Evolutionary conservation across 2,329 filamentous ascomycete species (phyloP).

Genomic region (Sodiomyces alkalinus): DNA sequence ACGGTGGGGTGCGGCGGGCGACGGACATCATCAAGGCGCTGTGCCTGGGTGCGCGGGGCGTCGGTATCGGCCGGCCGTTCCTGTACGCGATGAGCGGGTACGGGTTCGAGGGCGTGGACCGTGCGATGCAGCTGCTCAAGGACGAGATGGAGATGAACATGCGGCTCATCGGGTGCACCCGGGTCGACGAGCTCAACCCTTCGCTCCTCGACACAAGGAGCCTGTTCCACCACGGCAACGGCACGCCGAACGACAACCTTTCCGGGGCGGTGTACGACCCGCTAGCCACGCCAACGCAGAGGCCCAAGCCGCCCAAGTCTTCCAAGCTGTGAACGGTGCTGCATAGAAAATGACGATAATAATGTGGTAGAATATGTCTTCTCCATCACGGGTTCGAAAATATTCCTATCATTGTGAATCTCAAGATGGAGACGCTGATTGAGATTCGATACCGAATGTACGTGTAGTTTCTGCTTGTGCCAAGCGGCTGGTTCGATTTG

Average conservation of each 20-base stretch:
- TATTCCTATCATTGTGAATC: too few relatives aligned
- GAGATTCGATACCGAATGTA: too few relatives aligned
- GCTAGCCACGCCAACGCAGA: slow-evolving; percentile 34
- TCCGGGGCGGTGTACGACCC: slow-evolving; percentile 36
- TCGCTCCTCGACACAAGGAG: slow-evolving; percentile 66
- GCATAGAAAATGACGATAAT: too few relatives aligned
- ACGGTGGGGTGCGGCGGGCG: slow-evolving; percentile 77
- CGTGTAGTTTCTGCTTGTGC: too few relatives aligned
- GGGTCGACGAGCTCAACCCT: slow-evolving; percentile 63
- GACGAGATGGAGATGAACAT: slow-evolving; percentile 99
- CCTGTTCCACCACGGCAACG: slow-evolving; percentile 37
- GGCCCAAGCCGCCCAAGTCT: slow-evolving; percentile 19
- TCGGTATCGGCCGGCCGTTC: slow-evolving; percentile 90
- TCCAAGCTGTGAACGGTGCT: slow-evolving; percentile 42
- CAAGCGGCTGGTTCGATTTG: too few relatives aligned
- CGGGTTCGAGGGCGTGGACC: slow-evolving; percentile 71
- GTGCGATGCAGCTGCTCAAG: slow-evolving; percentile 82
- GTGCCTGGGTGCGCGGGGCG: slow-evolving; percentile 79
- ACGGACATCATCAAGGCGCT: slow-evolving; percentile 94
- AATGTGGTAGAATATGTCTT: too few relatives aligned
- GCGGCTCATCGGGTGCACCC: slow-evolving; percentile 72
- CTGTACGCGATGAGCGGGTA: slow-evolving; percentile 93
- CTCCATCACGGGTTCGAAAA: too few relatives aligned
- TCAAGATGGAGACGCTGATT: too few relatives aligned
- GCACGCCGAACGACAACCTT: slow-evolving; percentile 33